Conservation (phyloP, 257 asterid genomes). For the Lithospermum erythrorhizon region DNA sequence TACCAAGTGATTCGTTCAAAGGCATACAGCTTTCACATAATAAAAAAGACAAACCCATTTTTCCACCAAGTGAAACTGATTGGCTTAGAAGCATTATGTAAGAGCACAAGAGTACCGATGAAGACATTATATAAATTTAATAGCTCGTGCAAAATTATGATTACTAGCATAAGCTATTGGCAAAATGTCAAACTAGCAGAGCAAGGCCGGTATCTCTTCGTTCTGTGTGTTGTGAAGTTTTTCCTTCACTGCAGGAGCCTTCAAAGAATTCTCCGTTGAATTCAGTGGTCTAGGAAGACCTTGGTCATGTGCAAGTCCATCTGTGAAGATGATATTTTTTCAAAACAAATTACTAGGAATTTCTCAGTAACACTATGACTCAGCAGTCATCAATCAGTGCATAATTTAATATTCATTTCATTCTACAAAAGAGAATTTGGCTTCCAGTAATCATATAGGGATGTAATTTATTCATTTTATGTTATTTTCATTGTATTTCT, state of each 20-base stretch:
- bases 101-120: neutral
- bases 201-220: conserved; percentile 15
- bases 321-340: conserved; percentile 18
- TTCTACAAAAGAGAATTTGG: neutral
- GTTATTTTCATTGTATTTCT: neutral
- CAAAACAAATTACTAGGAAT: conserved; percentile 5
- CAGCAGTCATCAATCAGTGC: conserved; percentile 4
- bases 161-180: neutral
- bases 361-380: neutral
- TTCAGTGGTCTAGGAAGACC: conserved; percentile 16
- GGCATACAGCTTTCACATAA: neutral
- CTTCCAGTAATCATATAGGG: neutral
- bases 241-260: conserved; percentile 29
- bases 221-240: conserved; percentile 25
- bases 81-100: neutral
- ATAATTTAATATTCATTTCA: neutral
- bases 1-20: neutral
- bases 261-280: conserved; percentile 13
- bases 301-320: conserved; percentile 17
- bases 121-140: too few relatives aligned
- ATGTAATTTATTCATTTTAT: too few relatives aligned
- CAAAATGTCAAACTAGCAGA: neutral
- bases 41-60: too few relatives aligned
- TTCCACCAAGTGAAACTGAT: neutral
- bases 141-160: neutral